Evolutionary conservation across 208 protist genomes (phyloP), one percentile per base, ranked within the genome.

Genomic region (Trypanosoma conorhini): DNA sequence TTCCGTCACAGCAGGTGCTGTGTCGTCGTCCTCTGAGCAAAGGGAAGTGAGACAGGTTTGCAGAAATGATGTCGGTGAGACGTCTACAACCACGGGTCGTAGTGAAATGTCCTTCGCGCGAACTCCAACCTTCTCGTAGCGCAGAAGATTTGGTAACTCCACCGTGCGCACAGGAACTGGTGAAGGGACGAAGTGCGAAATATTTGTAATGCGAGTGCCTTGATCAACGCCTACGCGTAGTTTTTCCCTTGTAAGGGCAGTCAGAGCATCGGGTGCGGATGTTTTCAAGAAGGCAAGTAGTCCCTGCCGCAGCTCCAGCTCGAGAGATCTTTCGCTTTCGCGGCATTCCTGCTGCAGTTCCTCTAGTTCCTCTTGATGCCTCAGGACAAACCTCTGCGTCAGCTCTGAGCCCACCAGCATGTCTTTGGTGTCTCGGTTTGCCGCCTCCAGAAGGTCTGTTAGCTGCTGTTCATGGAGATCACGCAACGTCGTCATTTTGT

Each of bases 351-450:
- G 54, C 62, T 82, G 85, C 5, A 88, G 66, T 26, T 65, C 56
- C 56, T 85, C 73, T 19, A 95, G 68, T 64, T 89, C 87, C 19
- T 72, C 21, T 67, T 92, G 72, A 65, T 95, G 89, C 48, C 80
- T 76, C 42, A 85, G 72, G 8, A 95, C 81, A 59, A 92, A 69
- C 8, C 66, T 64, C 62, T 87, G 69, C 52, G 85, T 91, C 8
- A 92, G 65, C 17, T 79, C 71, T 17, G 81, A 82, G 67, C 83
- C 80, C 17, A 95, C 87, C n/a, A 94, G 78, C 75, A 91, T 84
- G 61, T 86, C 76, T 35, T 31, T 57, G 3, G 79, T 67, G 35
- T 76, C 74, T n/a, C 42, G 67, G 66, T 77, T 79, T 17, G 75
- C 69, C n/a, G 86, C 80, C 56, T 92, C 83, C 3, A 95, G 62